A percentile compares a stretch with the other conserved stretches of the same genome.
Conservation (phyloP, 2,329 filamentous ascomycete genomes). For the Trichophaea hybrida region DNA sequence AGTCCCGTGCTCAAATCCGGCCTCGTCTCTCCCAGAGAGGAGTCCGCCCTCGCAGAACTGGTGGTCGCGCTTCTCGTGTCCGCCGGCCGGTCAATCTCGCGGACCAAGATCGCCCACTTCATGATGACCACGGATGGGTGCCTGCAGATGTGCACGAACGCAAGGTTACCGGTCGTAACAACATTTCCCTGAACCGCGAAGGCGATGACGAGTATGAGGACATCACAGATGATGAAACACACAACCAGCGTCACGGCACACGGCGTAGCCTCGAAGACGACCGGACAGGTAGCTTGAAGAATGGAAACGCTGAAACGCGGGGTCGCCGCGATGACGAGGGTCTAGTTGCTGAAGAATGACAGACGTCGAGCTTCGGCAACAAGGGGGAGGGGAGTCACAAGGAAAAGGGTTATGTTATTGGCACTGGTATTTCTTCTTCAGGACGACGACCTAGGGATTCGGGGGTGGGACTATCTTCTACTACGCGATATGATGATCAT, state of each 20-base stretch:
- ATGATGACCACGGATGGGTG: constrained; percentile 19
- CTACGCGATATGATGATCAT: not conserved
- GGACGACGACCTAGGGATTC: not conserved
- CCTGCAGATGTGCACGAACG: constrained; percentile 21
- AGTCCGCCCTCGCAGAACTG: constrained; percentile 48
- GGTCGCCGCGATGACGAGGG: constrained; percentile 11
- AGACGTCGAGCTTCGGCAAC: constrained; percentile 16
- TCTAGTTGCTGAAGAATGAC: constrained; percentile 14
- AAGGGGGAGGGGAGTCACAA: not conserved
- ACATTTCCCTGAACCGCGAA: constrained; percentile 3
- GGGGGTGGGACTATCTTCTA: not conserved
- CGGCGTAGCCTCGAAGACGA: not conserved
- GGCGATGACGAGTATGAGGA: constrained; percentile 24
- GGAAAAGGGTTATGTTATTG: constrained; percentile 3
- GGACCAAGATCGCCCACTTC: constrained; percentile 22
- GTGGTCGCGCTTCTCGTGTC: constrained; percentile 21
- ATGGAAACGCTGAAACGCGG: not conserved
- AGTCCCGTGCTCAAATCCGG: constrained; percentile 72
- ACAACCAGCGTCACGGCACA: not conserved
- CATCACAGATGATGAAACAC: constrained; percentile 18
- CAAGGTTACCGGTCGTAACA: not conserved
- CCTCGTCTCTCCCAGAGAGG: constrained; percentile 69
- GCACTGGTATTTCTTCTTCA: not conserved
- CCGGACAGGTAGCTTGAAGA: not conserved
- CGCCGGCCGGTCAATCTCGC: constrained; percentile 19